phyloP scores from a whole-genome alignment of 2,329 filamentous ascomycete species.

The Hymenoscyphus scutula region DNA sequence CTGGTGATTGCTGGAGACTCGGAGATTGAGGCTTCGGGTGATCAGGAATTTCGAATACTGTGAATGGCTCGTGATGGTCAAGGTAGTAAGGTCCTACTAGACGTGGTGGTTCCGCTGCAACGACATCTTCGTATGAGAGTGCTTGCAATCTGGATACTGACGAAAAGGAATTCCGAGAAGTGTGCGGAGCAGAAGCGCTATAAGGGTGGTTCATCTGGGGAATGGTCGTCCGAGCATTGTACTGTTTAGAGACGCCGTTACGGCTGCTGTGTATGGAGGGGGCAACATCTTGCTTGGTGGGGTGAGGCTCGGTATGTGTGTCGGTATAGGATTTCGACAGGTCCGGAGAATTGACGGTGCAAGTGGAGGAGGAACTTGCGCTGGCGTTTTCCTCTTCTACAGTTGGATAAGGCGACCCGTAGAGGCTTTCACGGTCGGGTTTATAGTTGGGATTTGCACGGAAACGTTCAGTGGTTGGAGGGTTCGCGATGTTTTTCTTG shows the following conservation, averaged over 20 bases:
- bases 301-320: background rate
- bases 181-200: background rate
- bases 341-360: conserved; percentile 4
- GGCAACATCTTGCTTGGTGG: background rate
- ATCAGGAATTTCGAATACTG: background rate
- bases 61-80: background rate
- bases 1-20: no score
- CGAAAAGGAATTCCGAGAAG: background rate
- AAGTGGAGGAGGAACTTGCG: background rate
- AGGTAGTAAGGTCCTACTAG: background rate
- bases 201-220: background rate
- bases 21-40: background rate
- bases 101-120: background rate
- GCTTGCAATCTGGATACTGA: background rate
- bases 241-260: background rate
- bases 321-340: background rate
- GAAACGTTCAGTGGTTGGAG: background rate
- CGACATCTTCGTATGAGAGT: background rate
- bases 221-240: background rate
- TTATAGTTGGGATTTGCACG: no score
- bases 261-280: background rate
- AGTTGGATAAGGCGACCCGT: background rate
- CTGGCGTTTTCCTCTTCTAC: background rate
- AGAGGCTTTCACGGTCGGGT: background rate
- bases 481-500: background rate